Evolutionary conservation across 2,329 filamentous ascomycete genomes (phyloP), one percentile per base, ranked within the genome.

Genomic region (Botrytis aclada): DNA sequence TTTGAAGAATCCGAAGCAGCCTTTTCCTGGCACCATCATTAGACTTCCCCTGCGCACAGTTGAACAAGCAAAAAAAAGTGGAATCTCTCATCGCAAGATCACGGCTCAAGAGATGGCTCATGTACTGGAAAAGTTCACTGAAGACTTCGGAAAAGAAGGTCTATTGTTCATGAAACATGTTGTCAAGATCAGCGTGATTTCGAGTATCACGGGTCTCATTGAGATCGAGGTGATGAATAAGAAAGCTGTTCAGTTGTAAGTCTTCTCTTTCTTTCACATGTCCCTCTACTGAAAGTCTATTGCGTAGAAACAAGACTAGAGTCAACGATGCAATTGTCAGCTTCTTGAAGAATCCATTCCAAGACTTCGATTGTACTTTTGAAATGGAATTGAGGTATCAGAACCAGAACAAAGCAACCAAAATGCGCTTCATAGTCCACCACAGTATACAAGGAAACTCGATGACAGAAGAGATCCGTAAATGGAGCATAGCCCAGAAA

Each of bases 91-190:
- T 7, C 75, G 74, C 5, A 70, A 69, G 34, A 78, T 77, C 25
- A 78, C 75, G 8, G 69, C 77, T 10, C 45, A 74, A 1, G 78
- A 81, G 41, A 77, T 82, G n/a, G 45, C 73, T 10, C 66, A 78
- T 7, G 80, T 80, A 22, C 74, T 82, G 6, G 12, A 76, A 45
- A 74, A 69, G 0, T 82, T 80, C 64, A 73, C 75, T 1, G 32
- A 71, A 10, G 80, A 81, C 7, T 79, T 82, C 43, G 74, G 72
- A 9, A 75, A 78, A 34, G 77, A 76, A 39, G 80, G 79, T 14
- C 64, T 82, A 5, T 39, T 82, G 0, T 82, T 82, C 64, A 76
- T 82, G 77, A 79, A 78, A 62, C 79, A 81, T 62, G 72, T 81
- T 34, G 72, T 76, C 22, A 78, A 75, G 32, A 67, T 81, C 14